Base-by-base conservation (phyloP, 108 stramenopile genomes). In the Heterococcus sp. region DNA sequence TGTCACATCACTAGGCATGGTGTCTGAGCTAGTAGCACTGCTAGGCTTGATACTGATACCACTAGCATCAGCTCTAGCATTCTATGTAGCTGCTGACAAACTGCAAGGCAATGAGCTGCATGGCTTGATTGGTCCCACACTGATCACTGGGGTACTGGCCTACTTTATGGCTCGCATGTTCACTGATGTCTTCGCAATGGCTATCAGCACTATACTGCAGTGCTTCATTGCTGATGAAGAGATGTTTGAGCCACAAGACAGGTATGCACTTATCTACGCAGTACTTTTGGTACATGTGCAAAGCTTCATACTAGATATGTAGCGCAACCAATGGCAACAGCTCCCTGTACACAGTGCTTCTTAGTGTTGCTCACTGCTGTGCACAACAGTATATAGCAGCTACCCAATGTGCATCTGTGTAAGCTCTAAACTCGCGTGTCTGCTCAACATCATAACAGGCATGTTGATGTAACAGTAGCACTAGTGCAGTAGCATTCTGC, bases 161-260 rank as follows among this genome's bases (percentile, higher is more conserved):
- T 73, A 38, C 39, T 73, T 85, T 66, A 46, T 73, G 0, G 84
- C 76, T 2, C 71, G 28, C 66, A 85, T 85, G 84, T 85, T 85
- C 82, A 69, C 40, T 0, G 73, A 76, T 36, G 86, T 88, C 32
- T 87, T 78, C 35, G 83, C 83, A 35, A 89, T 89, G 88, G 87
- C 87, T 5, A 88, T 89, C 29, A 38, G 65, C 4, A 88, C 88
- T 3, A 83, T 88, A 38, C 66, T 89, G 29, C 86, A 87, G 82
- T 87, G 87, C 71, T 89, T 86, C 73, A 67, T 86, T 35, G 88
- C 88, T 27, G 88, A 89, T 68, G 88, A 89, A 72, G 88, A 89
- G 66, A 88, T 89, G 85, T 89, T 86, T 69, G 75, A 75, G 27
- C 75, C 68, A 0, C 68, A 63, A 3, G 75, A 83, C 27, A 32